A percentile compares a stretch with the other conserved stretches of the same genome.
These are phyloP conservation scores for Clavispora vitiphila DNA, from an alignment of 805 yeast species.

Conservation along the genomic window DNA sequence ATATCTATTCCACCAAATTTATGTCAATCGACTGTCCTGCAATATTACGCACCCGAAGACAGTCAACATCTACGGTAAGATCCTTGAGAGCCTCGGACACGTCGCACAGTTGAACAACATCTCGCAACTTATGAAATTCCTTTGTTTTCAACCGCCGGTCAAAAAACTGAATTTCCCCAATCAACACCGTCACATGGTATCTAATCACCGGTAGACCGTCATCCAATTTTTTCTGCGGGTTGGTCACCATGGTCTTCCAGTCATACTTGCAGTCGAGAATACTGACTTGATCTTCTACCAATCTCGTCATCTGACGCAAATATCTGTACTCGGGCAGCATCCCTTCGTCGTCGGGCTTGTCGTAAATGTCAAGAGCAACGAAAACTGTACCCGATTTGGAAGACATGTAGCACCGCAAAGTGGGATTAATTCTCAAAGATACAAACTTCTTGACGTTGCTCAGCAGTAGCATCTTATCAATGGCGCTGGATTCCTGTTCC, in stretches of 20 bases:
- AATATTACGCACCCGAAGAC: neutral
- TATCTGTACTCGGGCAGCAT: slow-evolving; percentile 4
- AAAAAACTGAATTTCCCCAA: slow-evolving; percentile 11
- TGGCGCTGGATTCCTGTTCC: neutral
- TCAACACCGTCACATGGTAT: slow-evolving; percentile 12
- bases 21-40: neutral
- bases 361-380: slow-evolving; percentile 8
- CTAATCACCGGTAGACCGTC: neutral
- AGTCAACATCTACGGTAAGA: neutral
- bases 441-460: neutral
- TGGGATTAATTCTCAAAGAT: slow-evolving; percentile 1
- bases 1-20: neutral
- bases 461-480: slow-evolving; percentile 6
- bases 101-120: neutral
- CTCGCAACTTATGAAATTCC: slow-evolving; percentile 1
- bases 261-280: slow-evolving; percentile 4
- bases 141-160: slow-evolving; percentile 2
- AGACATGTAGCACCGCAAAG: slow-evolving; percentile 4
- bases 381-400: slow-evolving; percentile 9
- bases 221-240: neutral
- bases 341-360: neutral
- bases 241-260: slow-evolving; percentile 5
- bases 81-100: neutral
- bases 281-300: slow-evolving; percentile 8
- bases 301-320: slow-evolving; percentile 7